These are phyloP conservation scores for Umbelopsis vinacea DNA, from an alignment of 192 early-diverging fungal genomes.

Conservation along the genomic window DNA sequence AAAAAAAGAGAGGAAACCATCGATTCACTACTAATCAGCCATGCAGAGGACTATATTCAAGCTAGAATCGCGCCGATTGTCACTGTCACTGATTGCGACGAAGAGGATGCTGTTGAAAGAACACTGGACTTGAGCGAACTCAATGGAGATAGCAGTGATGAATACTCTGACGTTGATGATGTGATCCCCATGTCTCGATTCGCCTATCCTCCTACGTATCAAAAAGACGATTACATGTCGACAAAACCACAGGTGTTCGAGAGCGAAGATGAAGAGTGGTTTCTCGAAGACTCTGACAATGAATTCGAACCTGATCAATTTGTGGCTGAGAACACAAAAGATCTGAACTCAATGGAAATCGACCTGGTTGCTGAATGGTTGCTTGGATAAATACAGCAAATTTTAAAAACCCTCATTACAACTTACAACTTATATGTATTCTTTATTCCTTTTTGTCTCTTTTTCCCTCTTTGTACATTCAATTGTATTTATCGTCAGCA, in stretches of 20 bases:
- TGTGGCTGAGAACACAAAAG: not conserved
- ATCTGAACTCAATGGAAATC: not conserved
- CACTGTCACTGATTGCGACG: slow-evolving; percentile 6
- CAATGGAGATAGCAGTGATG: slow-evolving; percentile 2
- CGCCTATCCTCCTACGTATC: slow-evolving; percentile 6
- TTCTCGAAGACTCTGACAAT: slow-evolving; percentile 13
- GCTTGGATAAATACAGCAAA: not conserved
- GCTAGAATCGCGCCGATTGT: not conserved
- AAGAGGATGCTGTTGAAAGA: not conserved
- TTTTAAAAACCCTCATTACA: no score
- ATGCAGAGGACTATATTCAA: slow-evolving; percentile 1
- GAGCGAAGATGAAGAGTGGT: slow-evolving; percentile 17
- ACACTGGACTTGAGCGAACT: slow-evolving; percentile 10
- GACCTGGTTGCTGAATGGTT: slow-evolving; percentile 1
- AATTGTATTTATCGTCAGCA: not conserved
- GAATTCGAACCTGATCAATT: not conserved
- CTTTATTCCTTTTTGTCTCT: no score
- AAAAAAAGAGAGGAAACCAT: not conserved
- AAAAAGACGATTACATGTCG: not conserved
- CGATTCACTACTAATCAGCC: not conserved
- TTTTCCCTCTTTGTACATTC: not conserved
- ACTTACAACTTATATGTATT: no score
- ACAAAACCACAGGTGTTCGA: slow-evolving; percentile 5
- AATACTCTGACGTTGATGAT: slow-evolving; percentile 8
- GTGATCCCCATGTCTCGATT: slow-evolving; percentile 15